Base-by-base conservation (phyloP, 179 eudicot genomes). In the Beta macrorhiza region DNA sequence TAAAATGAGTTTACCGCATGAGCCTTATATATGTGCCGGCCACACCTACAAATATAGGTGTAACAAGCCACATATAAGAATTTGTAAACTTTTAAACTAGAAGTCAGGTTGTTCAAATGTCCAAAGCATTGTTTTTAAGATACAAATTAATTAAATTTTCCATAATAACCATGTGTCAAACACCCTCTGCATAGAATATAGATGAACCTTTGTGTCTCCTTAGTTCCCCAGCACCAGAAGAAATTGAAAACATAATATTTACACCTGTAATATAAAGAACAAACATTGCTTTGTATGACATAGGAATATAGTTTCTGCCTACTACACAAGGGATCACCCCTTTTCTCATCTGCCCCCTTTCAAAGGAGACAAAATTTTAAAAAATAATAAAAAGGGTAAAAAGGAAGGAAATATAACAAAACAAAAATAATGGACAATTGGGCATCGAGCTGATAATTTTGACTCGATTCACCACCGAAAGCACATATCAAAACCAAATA, bases 401-500 rank as follows among this genome's bases (percentile, higher is more conserved):
- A 57, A 4, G 10, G 25, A 25, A 4, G 5, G 56, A 55, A 56
- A 44, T 20, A 20, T 7, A 37, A 37, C 62, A 53, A 53, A 53
- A 73, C 44, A 56, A 25, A 53, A 56, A 73, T 14, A 56, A 74
- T 74, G 51, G 45, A 61, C 42, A 78, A 78, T 32, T 63, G 67
- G 65, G 74, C 74, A 77, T 80, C 76, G 77, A 77, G 78, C 78
- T 71, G 74, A 79, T 37, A 82, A 72, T 32, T 78, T 84, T 81
- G 81, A 84, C 86, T 73, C 79, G 51, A 45, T 49, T 52, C 44
- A 65, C 64, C 70, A 81, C 63, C 55, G 51, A 81, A 81, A 65
- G 79, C 69, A 81, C 25, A 68, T 53, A 76, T 56, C 4, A 59
- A 59, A 63, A 61, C 53, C 53, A 78, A 71, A 80, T 22, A 29